Evolutionary conservation across 305 asterid species (phyloP).

Genomic region (Monarda citriodora): DNA sequence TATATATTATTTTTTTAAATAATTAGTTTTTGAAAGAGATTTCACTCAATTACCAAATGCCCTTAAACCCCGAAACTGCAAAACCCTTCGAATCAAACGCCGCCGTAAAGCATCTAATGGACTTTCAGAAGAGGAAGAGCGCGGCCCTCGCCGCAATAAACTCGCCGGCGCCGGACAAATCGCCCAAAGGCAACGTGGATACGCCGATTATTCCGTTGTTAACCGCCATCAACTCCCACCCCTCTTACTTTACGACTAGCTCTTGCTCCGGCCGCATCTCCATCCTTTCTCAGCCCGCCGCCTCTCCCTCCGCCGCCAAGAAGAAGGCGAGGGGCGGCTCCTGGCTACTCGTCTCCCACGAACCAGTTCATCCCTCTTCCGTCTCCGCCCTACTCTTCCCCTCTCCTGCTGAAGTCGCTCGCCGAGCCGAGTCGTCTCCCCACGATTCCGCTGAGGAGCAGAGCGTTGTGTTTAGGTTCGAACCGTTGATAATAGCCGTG

Average conservation of each 20-base stretch:
- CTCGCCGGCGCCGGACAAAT: constrained; percentile 82
- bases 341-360: constrained; percentile 92
- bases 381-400: constrained; percentile 54
- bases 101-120: constrained; percentile 43
- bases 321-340: constrained; percentile 92
- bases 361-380: constrained; percentile 48
- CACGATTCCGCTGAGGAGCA: constrained; percentile 18
- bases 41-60: background rate
- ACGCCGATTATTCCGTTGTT: constrained; percentile 78
- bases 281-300: constrained; percentile 70
- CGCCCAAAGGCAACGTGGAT: constrained; percentile 91
- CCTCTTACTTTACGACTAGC: constrained; percentile 95
- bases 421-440: too few relatives aligned
- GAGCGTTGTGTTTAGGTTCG: constrained; percentile 74
- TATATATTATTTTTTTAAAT: too few relatives aligned
- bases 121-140: constrained; percentile 76
- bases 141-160: constrained; percentile 66
- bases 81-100: constrained; percentile 19
- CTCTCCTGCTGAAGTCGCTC: constrained; percentile 14
- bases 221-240: constrained; percentile 71
- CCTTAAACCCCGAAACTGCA: constrained; percentile 15
- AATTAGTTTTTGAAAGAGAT: too few relatives aligned
- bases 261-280: constrained; percentile 99
- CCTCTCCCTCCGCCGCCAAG: constrained; percentile 45
- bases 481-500: constrained; percentile 92